A percentile compares a stretch with the other conserved stretches of the same genome.
phyloP scores from a whole-genome alignment of 2,329 filamentous ascomycete species.

The Microsporum audouinii region DNA sequence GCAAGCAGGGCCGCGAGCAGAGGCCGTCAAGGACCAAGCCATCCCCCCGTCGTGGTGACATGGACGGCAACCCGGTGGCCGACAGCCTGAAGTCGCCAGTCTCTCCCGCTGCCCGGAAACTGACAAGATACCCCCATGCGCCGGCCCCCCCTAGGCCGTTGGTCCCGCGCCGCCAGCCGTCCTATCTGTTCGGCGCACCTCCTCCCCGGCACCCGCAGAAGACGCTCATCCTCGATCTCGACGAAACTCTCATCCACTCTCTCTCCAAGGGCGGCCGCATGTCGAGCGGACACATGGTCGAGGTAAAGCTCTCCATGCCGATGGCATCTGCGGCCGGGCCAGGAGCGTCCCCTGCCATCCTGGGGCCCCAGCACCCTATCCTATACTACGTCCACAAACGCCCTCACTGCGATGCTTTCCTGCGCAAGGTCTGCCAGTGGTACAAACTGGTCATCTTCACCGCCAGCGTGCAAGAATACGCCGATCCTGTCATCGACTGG shows the following conservation, averaged over 20 bases:
- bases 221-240: slow-evolving; percentile 86
- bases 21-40: slow-evolving; percentile 26
- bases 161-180: slow-evolving; percentile 78
- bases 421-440: slow-evolving; percentile 93
- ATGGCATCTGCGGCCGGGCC: slow-evolving; percentile 29
- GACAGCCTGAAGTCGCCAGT: slow-evolving; percentile 89
- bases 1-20: slow-evolving; percentile 58
- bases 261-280: slow-evolving; percentile 93
- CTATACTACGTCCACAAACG: slow-evolving; percentile 98
- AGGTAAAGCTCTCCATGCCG: slow-evolving; percentile 60
- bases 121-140: slow-evolving; percentile 83
- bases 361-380: slow-evolving; percentile 82
- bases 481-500: slow-evolving; percentile 98
- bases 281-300: slow-evolving; percentile 97
- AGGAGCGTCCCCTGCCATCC: slow-evolving; percentile 47
- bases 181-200: slow-evolving; percentile 52
- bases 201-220: slow-evolving; percentile 55
- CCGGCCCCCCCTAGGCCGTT: slow-evolving; percentile 81
- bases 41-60: slow-evolving; percentile 18
- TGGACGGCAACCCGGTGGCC: slow-evolving; percentile 42
- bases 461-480: slow-evolving; percentile 95
- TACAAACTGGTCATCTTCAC: slow-evolving; percentile 96
- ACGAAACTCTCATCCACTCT: slow-evolving; percentile 96
- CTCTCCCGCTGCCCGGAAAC: slow-evolving; percentile 56
- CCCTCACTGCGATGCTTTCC: slow-evolving; percentile 90